Base-by-base conservation (phyloP, 441 rosid genomes). In the Cnidoscolus chayamansa region DNA sequence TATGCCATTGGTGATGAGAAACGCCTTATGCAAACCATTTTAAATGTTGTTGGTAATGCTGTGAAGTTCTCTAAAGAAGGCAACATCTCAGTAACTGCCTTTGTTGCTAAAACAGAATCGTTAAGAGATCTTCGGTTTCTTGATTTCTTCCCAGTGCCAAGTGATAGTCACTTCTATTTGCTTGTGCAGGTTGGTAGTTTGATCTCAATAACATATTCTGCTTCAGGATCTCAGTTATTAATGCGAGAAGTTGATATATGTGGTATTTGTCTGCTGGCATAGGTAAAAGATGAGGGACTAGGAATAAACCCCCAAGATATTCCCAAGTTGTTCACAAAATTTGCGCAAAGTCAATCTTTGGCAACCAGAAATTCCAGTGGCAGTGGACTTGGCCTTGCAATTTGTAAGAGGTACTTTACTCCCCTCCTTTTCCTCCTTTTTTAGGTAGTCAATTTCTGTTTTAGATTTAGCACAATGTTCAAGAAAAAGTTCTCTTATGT, bases 341-440 rank as follows among this genome's bases (percentile, higher is more conserved):
- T 95, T 87, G 90, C 90, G 3, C 92, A 95, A 76, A 84, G 82
- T 65, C 99, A 91, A 74, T 79, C 97, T 65, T 75, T 76, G 59
- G 87, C 89, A 1, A 75, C 89, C 56, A 83, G 85, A 83, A 93
- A 86, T 81, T 85, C 93, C 1, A 79, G 83, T 72, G 97, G 99
- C 81, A 91, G 89, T 81, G 99, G 98, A 72, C 98, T 95, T 73
- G 99, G 99, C 64, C 97, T 95, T 70, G 99, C 99, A 72, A 95
- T 95, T 83, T 95, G 95, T 84, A 95, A 91, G 81, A 91, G 99
- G 98, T 95, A 79, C 69, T 72, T 54, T 58, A 20, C 69, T 58
- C 37, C 70, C 15, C 53, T 43, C 19, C 10, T 32, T 35, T 12
- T 4, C 7, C 45, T 32, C 4, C 17, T 7, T 5, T 32, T 48